Conservation (phyloP, 2,329 filamentous ascomycete species). For the Bipolaris zeicola region DNA sequence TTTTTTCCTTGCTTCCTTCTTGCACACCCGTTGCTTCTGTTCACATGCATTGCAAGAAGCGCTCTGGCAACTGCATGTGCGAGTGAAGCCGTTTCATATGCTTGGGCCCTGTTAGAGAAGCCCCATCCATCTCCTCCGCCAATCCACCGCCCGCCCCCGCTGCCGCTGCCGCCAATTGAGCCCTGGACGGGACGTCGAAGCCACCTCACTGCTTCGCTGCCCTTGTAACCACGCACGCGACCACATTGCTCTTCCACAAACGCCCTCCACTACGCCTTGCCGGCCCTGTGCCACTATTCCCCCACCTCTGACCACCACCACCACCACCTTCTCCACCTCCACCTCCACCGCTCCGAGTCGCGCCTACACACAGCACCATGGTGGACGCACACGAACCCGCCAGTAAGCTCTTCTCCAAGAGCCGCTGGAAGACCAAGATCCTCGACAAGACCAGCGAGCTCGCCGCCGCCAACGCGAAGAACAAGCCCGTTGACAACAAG, state of each 20-base stretch:
- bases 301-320: neutral
- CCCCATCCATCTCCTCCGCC: conserved; percentile 2
- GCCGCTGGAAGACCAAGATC: conserved; percentile 58
- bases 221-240: conserved; percentile 9
- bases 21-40: neutral
- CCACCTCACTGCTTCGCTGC: neutral
- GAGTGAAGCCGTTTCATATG: conserved; percentile 12
- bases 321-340: neutral
- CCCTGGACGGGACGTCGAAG: neutral
- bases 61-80: conserved; percentile 9
- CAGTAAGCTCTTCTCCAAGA: conserved; percentile 49
- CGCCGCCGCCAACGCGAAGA: conserved; percentile 33
- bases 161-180: conserved; percentile 7
- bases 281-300: neutral
- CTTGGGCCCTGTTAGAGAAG: conserved; percentile 14
- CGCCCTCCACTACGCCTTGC: neutral
- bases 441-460: conserved; percentile 49
- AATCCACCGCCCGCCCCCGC: conserved; percentile 4
- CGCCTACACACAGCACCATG: conserved; percentile 31
- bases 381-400: conserved; percentile 38
- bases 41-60: neutral
- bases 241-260: neutral
- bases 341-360: neutral
- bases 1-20: neutral
- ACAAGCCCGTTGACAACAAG: conserved; percentile 26